A percentile compares a stretch with the other conserved stretches of the same genome.
Conservation (phyloP, 2,329 filamentous ascomycete species). For the Diaporthe helianthi region DNA sequence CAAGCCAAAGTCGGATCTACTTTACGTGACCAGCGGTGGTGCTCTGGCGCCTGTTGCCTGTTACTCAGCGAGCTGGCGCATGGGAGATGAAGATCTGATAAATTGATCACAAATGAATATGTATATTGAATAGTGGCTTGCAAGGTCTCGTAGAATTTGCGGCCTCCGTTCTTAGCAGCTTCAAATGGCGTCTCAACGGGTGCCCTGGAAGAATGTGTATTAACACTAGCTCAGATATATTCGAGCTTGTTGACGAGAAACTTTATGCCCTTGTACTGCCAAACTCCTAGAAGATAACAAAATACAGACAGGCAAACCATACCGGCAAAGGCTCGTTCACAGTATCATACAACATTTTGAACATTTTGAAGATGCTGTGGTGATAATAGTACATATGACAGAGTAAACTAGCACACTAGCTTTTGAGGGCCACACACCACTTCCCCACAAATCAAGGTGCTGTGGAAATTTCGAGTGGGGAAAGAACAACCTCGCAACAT, state of each 20-base stretch:
- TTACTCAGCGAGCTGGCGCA: not conserved
- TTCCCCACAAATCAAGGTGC: conserved; percentile 17
- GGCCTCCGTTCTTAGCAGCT: not conserved
- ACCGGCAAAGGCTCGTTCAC: no score
- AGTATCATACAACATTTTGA: no score
- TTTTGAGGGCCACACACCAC: no score
- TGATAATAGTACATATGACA: no score
- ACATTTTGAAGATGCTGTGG: no score
- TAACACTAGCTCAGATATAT: not conserved
- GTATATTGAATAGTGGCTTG: not conserved
- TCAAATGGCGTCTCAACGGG: not conserved
- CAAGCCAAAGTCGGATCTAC: not conserved
- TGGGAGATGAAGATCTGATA: not conserved
- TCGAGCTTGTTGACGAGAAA: not conserved
- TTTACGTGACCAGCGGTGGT: not conserved
- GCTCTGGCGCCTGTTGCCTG: not conserved
- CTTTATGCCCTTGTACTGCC: not conserved
- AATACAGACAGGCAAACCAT: no score
- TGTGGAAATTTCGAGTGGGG: conserved; percentile 25
- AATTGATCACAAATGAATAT: not conserved
- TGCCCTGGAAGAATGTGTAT: not conserved
- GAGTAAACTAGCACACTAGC: not conserved
- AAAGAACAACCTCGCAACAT: conserved; percentile 10
- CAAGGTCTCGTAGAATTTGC: not conserved
- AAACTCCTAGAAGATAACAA: no score